Evolutionary conservation across 2,329 filamentous ascomycete genomes (phyloP), one percentile per base, ranked within the genome.

Genomic region (Biscogniauxia mediterranea): DNA sequence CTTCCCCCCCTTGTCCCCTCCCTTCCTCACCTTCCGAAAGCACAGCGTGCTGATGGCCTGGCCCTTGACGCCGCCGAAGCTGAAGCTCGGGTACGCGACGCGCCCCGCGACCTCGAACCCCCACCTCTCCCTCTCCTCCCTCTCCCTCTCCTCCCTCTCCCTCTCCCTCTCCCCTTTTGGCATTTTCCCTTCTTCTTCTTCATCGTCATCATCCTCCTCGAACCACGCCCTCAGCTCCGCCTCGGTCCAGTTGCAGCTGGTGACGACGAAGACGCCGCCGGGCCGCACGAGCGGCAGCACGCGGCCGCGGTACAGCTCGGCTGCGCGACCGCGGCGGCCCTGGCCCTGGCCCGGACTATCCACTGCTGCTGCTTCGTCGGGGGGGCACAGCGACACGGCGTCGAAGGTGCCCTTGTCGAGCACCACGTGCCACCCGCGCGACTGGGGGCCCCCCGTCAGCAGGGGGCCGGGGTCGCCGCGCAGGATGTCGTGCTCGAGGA

Each of bases 341-440:
- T n/a, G n/a, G n/a, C n/a, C n/a, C n/a, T n/a, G n/a, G n/a, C n/a
- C n/a, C n/a, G n/a, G n/a, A n/a, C n/a, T n/a, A n/a, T n/a, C n/a
- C n/a, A n/a, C n/a, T n/a, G n/a, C n/a, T n/a, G n/a, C n/a, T n/a
- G n/a, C n/a, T n/a, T n/a, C n/a, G n/a, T 23, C 23, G 2, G 23
- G 23, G 23, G 23, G 23, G 23, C 23, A 85, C n/a, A 98, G 80
- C 55, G 88, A 93, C 38, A 99, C 90, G 11, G 95, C 95, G 79
- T 99, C 95, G 74, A 98, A 99, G 0, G 95, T 99, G 52, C 95
- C 95, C 78, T 99, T 99, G 77, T 99, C 95, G n/a, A 97, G 84
- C 0, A 97, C 89, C 0, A 97, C 86, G 76, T 98, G 93, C 79
- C 93, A 98, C 0, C 90, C 90, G 0, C 20, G 23, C 25, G 52